These are phyloP conservation scores for Pleodorina starrii DNA, from an alignment of 139 green algal genomes.

Conservation along the genomic window DNA sequence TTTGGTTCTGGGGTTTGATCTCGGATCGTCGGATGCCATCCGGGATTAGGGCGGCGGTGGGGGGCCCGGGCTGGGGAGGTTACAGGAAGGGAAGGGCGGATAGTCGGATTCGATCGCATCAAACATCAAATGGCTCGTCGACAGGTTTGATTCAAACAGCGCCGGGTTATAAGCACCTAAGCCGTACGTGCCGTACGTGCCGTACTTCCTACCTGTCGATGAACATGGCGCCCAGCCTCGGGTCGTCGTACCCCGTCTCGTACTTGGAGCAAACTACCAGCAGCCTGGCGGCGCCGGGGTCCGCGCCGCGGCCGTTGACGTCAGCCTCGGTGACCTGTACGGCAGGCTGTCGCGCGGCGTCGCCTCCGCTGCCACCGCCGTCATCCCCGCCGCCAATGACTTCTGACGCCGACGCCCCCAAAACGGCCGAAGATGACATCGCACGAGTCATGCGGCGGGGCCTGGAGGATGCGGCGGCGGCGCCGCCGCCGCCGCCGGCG, in stretches of 20 bases:
- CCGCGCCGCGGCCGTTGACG: constrained; percentile 36
- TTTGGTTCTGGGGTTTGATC: too few species aligned
- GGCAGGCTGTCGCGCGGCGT: background rate
- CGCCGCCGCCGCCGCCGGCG: background rate
- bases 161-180: too few species aligned
- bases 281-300: constrained; percentile 42
- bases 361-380: background rate
- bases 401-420: background rate
- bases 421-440: background rate
- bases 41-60: too few species aligned
- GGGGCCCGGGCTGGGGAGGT: too few species aligned
- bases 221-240: constrained; percentile 60
- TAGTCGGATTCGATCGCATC: too few species aligned
- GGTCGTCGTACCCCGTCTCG: constrained; percentile 70
- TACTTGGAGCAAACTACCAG: constrained; percentile 69
- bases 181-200: background rate
- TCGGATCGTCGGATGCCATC: too few species aligned
- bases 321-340: constrained; percentile 43
- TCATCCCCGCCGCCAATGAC: background rate
- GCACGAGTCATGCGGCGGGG: background rate
- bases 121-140: too few species aligned
- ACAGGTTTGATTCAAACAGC: too few species aligned
- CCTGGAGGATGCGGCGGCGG: background rate
- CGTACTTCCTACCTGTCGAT: constrained; percentile 65
- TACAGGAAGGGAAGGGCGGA: too few species aligned